phyloP scores from a whole-genome alignment of 257 asterid species.

The Asclepias syriaca region DNA sequence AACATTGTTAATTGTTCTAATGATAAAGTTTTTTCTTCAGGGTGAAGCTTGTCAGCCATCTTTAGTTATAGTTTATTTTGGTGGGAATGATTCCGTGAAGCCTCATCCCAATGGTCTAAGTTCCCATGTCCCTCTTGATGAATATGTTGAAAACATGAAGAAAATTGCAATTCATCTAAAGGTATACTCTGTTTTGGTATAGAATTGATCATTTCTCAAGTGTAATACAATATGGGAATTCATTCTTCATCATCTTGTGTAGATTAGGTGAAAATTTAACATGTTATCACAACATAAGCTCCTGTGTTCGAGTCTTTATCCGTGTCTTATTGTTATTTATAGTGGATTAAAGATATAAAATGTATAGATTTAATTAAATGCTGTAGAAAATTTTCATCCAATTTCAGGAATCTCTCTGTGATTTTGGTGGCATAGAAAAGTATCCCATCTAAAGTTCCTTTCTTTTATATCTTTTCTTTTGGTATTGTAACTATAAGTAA shows the following conservation, averaged over 20 bases:
- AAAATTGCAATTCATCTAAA: constrained; percentile 44
- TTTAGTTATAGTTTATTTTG: constrained; percentile 72
- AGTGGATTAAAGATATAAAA: too few species aligned
- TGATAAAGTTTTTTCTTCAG: constrained; percentile 23
- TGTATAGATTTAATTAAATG: too few species aligned
- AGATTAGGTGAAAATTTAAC: too few species aligned
- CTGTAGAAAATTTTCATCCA: not conserved
- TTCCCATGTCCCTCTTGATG: constrained; percentile 75
- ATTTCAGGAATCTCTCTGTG: not conserved
- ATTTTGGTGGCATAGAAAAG: not conserved
- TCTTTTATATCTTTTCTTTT: not conserved
- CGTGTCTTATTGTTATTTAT: too few species aligned
- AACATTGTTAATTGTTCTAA: not conserved
- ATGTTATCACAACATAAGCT: too few species aligned
- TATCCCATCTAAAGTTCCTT: not conserved
- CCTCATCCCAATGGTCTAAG: constrained; percentile 75
- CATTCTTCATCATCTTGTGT: not conserved
- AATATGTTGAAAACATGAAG: constrained; percentile 77
- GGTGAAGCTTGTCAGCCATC: constrained; percentile 65
- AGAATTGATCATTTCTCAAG: not conserved
- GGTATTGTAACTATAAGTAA: not conserved
- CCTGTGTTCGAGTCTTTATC: too few species aligned
- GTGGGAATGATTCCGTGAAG: constrained; percentile 71
- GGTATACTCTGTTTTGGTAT: constrained; percentile 11
- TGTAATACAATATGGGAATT: not conserved